Conservation (phyloP, 2,329 filamentous ascomycete species). For the Macrophomina pseudophaseolina region DNA sequence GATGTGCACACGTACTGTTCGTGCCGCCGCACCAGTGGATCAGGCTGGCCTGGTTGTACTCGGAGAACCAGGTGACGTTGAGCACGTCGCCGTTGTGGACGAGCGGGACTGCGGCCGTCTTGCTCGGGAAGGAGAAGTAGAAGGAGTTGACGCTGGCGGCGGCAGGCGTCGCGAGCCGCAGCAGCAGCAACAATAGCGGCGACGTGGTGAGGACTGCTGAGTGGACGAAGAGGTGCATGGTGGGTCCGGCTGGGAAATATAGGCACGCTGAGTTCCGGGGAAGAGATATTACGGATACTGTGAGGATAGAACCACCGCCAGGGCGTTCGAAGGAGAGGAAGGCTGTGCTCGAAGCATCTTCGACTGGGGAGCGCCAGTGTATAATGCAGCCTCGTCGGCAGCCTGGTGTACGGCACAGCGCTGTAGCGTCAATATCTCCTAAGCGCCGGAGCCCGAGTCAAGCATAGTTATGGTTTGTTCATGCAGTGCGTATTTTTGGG, state of each 20-base stretch:
- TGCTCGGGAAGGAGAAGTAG: slow-evolving; percentile 15
- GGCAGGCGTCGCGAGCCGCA: background rate
- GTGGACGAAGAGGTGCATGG: background rate
- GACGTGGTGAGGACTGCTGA: background rate
- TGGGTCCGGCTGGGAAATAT: too few relatives aligned
- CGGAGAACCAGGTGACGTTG: slow-evolving; percentile 20
- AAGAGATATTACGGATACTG: too few relatives aligned
- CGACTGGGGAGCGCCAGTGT: background rate
- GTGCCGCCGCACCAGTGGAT: background rate
- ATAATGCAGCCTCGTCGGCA: background rate
- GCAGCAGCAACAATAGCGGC: background rate
- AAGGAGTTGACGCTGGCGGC: background rate
- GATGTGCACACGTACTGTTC: background rate
- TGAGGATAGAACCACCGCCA: background rate
- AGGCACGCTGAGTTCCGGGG: too few relatives aligned
- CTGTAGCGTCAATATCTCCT: background rate
- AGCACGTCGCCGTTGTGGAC: slow-evolving; percentile 18
- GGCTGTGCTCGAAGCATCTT: background rate
- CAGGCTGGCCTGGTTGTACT: background rate
- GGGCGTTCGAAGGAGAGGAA: background rate
- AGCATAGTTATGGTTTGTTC: background rate
- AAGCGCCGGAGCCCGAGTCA: background rate
- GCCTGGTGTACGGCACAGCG: background rate
- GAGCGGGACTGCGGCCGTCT: background rate
- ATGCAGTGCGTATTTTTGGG: background rate